phyloP scores from a whole-genome alignment of 2,329 filamentous ascomycete species.

The Ceratocystis destructans region DNA sequence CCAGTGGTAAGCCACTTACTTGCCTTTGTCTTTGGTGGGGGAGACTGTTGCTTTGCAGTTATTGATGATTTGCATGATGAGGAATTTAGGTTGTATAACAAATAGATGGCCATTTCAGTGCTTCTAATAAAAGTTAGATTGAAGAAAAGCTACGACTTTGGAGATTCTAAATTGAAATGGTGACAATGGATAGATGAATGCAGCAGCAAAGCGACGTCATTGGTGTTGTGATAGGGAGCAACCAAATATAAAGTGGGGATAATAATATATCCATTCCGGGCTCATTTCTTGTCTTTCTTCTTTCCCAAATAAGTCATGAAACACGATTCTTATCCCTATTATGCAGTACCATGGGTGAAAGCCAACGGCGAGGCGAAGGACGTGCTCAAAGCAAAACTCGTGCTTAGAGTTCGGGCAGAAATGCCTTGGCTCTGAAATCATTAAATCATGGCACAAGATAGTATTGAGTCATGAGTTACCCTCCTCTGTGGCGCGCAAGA shows the following conservation, averaged over 20 bases:
- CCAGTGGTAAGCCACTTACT: background rate
- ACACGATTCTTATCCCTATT: slow-evolving; percentile 1
- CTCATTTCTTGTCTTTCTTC: background rate
- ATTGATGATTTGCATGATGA: slow-evolving; percentile 13
- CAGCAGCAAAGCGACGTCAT: background rate
- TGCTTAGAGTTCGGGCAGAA: background rate
- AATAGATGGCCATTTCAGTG: slow-evolving; percentile 1
- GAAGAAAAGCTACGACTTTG: background rate
- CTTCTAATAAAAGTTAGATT: slow-evolving; percentile 9
- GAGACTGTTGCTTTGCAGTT: slow-evolving; percentile 5
- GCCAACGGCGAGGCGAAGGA: background rate
- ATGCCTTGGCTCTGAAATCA: background rate
- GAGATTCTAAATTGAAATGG: background rate
- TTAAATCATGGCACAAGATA: background rate
- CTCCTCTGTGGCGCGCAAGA: background rate
- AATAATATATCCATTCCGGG: background rate
- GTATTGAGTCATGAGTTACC: no score
- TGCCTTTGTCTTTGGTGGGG: background rate
- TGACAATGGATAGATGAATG: background rate
- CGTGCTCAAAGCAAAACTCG: background rate
- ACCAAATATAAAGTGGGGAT: background rate
- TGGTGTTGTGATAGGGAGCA: background rate
- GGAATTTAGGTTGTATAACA: slow-evolving; percentile 6
- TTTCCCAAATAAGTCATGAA: background rate
- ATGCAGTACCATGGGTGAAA: background rate